Conservation (phyloP, 73 alveolate genomes). For the Paramecium octaurelia region DNA sequence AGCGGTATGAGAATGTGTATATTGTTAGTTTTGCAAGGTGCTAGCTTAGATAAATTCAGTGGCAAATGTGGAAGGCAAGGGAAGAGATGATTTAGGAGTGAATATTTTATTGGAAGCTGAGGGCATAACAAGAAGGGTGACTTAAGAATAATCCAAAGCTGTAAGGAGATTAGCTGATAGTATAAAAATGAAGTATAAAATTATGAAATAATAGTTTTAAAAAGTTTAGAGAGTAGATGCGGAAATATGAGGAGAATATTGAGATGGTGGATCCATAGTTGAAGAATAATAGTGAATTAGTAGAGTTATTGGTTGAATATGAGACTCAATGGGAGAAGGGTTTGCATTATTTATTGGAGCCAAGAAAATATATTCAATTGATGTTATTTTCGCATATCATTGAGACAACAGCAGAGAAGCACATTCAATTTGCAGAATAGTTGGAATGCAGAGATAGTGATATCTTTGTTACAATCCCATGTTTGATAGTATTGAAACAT, state of each 20-base stretch:
- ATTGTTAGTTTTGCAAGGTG: slow-evolving; percentile 71
- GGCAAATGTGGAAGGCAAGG: slow-evolving; percentile 95
- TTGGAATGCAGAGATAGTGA: slow-evolving; percentile 69
- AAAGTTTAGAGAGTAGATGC: neutral
- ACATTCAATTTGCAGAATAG: slow-evolving; percentile 66
- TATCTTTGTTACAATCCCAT: slow-evolving; percentile 72
- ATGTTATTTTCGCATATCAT: slow-evolving; percentile 63
- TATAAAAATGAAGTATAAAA: neutral
- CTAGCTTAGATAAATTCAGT: slow-evolving; percentile 89
- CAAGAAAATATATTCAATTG: slow-evolving; percentile 57
- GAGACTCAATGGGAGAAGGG: slow-evolving; percentile 87
- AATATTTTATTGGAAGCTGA: slow-evolving; percentile 90
- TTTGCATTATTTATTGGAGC: slow-evolving; percentile 52
- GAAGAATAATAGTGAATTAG: slow-evolving; percentile 91
- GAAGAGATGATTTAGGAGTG: slow-evolving; percentile 89
- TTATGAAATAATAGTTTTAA: neutral
- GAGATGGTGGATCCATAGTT: slow-evolving; percentile 66
- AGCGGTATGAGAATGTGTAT: slow-evolving; percentile 59
- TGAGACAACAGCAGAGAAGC: slow-evolving; percentile 75
- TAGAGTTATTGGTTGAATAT: slow-evolving; percentile 78
- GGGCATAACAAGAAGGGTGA: slow-evolving; percentile 60
- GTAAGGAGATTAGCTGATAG: neutral
- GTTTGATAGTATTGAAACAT: slow-evolving; percentile 66
- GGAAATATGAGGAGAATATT: neutral
- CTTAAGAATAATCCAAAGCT: neutral